A percentile compares a stretch with the other conserved stretches of the same genome.
These are phyloP conservation scores for Neurospora pannonica DNA, from an alignment of 495 filamentous ascomycete genomes.

Conservation along the genomic window DNA sequence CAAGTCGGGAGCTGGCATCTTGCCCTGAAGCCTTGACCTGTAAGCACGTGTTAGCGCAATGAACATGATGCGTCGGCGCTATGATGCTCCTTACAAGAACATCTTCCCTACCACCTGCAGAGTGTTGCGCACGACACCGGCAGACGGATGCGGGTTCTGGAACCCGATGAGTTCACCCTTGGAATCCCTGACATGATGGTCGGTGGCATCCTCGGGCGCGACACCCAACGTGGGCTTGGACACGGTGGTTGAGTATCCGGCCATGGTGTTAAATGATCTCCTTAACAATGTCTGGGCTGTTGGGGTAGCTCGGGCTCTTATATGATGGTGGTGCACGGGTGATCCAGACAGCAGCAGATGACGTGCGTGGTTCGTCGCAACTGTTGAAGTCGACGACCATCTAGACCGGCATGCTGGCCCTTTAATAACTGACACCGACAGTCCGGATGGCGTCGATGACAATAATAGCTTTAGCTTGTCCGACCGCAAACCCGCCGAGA, in stretches of 20 bases:
- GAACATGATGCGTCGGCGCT: neutral
- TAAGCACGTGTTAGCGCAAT: neutral
- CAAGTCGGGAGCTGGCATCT: conserved; percentile 52
- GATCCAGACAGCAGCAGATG: neutral
- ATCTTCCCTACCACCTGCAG: conserved; percentile 1
- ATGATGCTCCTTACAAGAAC: conserved; percentile 3
- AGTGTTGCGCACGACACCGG: neutral
- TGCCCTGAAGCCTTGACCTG: conserved; percentile 52
- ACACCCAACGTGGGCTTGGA: conserved; percentile 13
- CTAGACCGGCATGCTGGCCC: neutral
- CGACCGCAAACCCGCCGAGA: neutral
- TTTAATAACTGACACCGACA: neutral
- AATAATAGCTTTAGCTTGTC: neutral
- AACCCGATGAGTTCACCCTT: conserved; percentile 26
- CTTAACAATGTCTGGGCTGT: neutral
- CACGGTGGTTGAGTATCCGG: conserved; percentile 6
- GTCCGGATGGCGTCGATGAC: neutral
- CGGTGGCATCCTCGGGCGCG: conserved; percentile 17
- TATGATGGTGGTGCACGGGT: neutral
- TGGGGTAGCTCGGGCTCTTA: neutral
- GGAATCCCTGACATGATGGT: conserved; percentile 27
- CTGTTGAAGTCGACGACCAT: neutral
- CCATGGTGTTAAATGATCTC: conserved; percentile 4
- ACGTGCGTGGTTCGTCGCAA: neutral
- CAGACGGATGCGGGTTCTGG: conserved; percentile 26